phyloP scores from a whole-genome alignment of 805 yeast species.

The Kazachstania bromeliacearum region DNA sequence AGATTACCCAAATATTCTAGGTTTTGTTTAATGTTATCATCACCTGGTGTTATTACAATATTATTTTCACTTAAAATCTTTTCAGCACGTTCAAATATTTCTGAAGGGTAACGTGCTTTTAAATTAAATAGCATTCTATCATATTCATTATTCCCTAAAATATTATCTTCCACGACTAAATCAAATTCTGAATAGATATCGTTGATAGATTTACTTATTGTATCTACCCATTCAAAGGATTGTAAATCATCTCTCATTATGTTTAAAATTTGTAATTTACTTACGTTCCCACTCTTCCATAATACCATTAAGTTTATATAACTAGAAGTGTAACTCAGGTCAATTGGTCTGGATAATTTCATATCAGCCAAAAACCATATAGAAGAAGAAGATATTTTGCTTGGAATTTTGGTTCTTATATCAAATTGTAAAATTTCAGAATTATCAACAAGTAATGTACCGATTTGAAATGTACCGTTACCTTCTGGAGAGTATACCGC shows the following conservation, averaged over 20 bases:
- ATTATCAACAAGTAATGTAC: constrained; percentile 20
- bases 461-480: constrained; percentile 36
- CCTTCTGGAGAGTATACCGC: constrained; percentile 36
- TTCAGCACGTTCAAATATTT: constrained; percentile 41
- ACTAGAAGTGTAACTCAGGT: constrained; percentile 11
- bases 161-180: constrained; percentile 34
- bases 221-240: constrained; percentile 22
- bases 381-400: constrained; percentile 23
- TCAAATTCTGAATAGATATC: constrained; percentile 35
- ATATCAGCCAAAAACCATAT: constrained; percentile 28
- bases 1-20: constrained; percentile 58
- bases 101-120: constrained; percentile 43
- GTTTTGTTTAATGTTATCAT: constrained; percentile 13
- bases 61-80: constrained; percentile 19
- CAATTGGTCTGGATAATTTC: constrained; percentile 18
- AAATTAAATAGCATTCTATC: constrained; percentile 34
- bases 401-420: constrained; percentile 10
- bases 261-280: constrained; percentile 34
- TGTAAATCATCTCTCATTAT: constrained; percentile 20
- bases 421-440: constrained; percentile 10
- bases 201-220: constrained; percentile 18
- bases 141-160: constrained; percentile 31
- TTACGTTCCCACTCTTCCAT: constrained; percentile 58
- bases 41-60: constrained; percentile 14
- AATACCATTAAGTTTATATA: constrained; percentile 34